Base-by-base conservation (phyloP, 257 asterid genomes). In the Catharanthus roseus region DNA sequence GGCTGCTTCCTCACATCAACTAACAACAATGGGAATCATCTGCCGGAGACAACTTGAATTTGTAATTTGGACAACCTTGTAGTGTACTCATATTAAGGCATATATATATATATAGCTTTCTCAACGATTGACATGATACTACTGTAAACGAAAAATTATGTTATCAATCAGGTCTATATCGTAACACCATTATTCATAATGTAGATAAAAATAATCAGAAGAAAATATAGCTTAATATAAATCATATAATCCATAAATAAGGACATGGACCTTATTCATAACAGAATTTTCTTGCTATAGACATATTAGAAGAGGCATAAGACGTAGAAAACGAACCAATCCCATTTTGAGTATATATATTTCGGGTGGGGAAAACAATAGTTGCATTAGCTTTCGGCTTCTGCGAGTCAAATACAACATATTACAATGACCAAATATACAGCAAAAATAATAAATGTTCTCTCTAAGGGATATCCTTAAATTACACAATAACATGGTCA, bases 1-100 rank as follows among this genome's bases (percentile, higher is more conserved):
- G 88, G 88, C 58, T 84, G 75, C 67, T 79, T 72, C 78, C 70
- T 55, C 85, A 57, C 11, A 66, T 50, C 44, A 68, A 77, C 67
- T 75, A 70, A 34, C 10, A 71, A 44, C 36, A 7, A 12, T n/a
- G 34, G 51, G 16, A 24, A 51, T 39, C 33, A 18, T 58, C 38
- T 51, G 11, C 18, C 24, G 44, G 42, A 38, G 42, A 38, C 29
- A n/a, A 38, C 2, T 34, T 28, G 24, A 55, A 2, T 38, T 23
- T 38, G 64, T 54, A 38, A 69, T 21, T 69, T 24, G 26, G 18
- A 6, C 24, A 13, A 15, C 41, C 3, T 41, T n/a, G n/a, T 23
- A 33, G 50, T 55, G 51, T 66, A 23, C 72, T 66, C 49, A 41
- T 2, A 51, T 33, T 28, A 65, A 31, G 45, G 66, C 56, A 47